Percentiles rank a stretch among this genome's conserved stretches.
These are phyloP conservation scores for Coffea eugenioides DNA, from an alignment of 257 asterid genomes.

Conservation along the genomic window DNA sequence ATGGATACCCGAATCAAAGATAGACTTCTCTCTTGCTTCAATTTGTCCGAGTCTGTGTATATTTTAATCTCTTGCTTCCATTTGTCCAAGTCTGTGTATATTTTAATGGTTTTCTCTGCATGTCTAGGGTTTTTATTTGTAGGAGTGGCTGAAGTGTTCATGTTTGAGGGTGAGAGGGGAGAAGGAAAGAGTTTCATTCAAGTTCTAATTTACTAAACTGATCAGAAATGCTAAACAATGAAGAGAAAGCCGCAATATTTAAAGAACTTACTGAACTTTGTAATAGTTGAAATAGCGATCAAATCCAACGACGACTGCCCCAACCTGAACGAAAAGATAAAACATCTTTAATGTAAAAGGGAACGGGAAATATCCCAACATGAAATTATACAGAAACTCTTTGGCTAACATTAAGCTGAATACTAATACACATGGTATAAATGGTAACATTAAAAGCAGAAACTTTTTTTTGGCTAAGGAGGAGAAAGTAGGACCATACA, in stretches of 20 bases:
- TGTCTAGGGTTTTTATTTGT: background rate
- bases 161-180: background rate
- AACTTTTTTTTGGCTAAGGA: slow-evolving; percentile 10
- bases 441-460: background rate
- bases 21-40: background rate
- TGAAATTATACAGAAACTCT: background rate
- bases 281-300: slow-evolving; percentile 96
- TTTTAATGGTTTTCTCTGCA: background rate
- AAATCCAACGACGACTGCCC: slow-evolving; percentile 97
- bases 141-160: background rate
- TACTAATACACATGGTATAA: background rate
- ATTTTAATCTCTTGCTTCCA: background rate
- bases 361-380: background rate
- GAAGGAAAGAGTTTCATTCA: background rate
- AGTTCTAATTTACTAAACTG: no score
- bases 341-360: background rate
- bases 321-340: slow-evolving; percentile 55
- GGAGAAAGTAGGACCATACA: slow-evolving; percentile 40
- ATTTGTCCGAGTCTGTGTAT: background rate
- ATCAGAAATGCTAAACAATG: background rate
- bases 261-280: slow-evolving; percentile 85
- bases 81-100: background rate
- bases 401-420: background rate
- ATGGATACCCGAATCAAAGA: background rate
- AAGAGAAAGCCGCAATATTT: no score